Base-by-base conservation (phyloP, 257 asterid genomes). In the Nicotiana noctiflora region DNA sequence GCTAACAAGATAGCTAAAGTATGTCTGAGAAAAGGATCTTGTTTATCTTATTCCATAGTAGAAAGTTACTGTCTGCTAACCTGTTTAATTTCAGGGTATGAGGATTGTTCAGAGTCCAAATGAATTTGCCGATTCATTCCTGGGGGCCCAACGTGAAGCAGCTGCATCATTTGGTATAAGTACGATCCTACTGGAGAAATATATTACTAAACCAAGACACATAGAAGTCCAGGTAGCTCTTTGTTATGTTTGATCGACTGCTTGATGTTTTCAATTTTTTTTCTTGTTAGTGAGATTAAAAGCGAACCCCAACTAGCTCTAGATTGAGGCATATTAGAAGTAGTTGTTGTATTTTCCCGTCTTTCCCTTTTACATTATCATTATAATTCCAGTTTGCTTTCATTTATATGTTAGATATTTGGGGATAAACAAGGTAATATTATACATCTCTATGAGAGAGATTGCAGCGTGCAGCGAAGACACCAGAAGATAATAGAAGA, bases 401-500 rank as follows among this genome's bases (percentile, higher is more conserved):
- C 79, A 74, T 85, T 78, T 29, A 64, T 52, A 79, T 77, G 85
- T 83, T 84, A 96, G 99, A 85, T 96, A 34, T 96, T 96, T 57
- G 99, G 99, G 80, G 99, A 96, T 89, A 96, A 87, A 84, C 91
- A 87, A 77, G 98, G 98, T 29, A 89, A 94, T 83, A 84, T 92
- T 72, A 88, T 96, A 86, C 97, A 96, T 90, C 95, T 96, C 57
- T 90, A 94, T 53, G 99, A 96, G 88, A 92, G 99, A 88, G 99
- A 96, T 83, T 96, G 99, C 91, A 94, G 99, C 82, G 94, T 96
- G 75, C 99, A 96, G 86, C 88, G 99, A 91, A 94, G 99, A 83
- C 99, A 96, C 84, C 99, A 96, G 88, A 96, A 96, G 90, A 96
- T 96, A 85, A 96, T 96, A 85, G 98, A 96, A 89, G 99, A 96